These are phyloP conservation scores for Cetradonia linearis DNA, from an alignment of 495 filamentous ascomycete species.

Conservation along the genomic window DNA sequence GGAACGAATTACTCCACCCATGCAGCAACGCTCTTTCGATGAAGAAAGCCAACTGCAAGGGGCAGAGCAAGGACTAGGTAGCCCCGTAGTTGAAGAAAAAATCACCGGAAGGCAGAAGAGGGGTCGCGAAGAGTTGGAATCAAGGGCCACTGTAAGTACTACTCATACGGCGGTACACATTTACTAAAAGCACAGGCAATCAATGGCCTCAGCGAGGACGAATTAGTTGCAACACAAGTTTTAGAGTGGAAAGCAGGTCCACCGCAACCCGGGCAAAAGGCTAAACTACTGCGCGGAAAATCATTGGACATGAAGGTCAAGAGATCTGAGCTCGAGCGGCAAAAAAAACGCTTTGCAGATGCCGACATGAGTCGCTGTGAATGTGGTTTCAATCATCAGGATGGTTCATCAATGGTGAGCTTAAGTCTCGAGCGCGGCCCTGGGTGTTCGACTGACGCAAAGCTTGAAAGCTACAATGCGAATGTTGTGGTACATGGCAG, in stretches of 20 bases:
- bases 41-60: neutral
- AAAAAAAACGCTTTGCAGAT: constrained; percentile 2
- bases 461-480: constrained; percentile 34
- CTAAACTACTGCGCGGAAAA: constrained; percentile 20
- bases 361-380: constrained; percentile 31
- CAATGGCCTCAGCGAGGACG: neutral
- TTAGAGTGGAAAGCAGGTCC: neutral
- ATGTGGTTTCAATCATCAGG: constrained; percentile 35
- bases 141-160: neutral
- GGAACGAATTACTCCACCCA: neutral
- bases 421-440: neutral
- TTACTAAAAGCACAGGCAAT: neutral
- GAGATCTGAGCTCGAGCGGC: constrained; percentile 7
- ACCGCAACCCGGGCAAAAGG: constrained; percentile 9
- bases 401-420: constrained; percentile 35
- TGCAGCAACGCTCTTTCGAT: neutral
- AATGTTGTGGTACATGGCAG: constrained; percentile 39
- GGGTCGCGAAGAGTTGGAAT: neutral
- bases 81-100: neutral
- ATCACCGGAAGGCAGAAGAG: neutral
- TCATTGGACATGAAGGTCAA: constrained; percentile 13
- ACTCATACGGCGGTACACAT: neutral
- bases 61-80: neutral
- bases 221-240: constrained; percentile 1
- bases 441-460: constrained; percentile 15